Evolutionary conservation across 1,139 yeast species (phyloP).

Genomic region (Torulaspora globosa): DNA sequence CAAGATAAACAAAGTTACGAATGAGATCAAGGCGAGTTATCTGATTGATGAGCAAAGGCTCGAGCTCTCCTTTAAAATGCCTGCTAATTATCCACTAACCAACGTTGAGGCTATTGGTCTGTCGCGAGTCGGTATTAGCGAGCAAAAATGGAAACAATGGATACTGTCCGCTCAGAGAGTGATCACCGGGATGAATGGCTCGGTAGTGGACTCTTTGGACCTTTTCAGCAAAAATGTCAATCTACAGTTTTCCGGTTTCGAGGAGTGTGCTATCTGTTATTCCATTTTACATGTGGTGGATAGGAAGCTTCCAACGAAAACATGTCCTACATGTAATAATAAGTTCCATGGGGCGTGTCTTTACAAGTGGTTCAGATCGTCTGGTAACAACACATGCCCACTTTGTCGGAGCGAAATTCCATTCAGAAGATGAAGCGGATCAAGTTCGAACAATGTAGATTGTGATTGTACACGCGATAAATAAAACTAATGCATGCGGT

Average conservation of each 20-base stretch:
- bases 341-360: constrained; percentile 96
- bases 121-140: constrained; percentile 81
- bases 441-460: background rate
- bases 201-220: constrained; percentile 76
- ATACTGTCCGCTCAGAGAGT: constrained; percentile 82
- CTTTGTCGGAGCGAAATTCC: constrained; percentile 79
- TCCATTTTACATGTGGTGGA: constrained; percentile 81
- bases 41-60: constrained; percentile 83
- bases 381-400: constrained; percentile 90
- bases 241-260: constrained; percentile 85
- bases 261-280: constrained; percentile 95
- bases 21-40: constrained; percentile 71
- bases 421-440: constrained; percentile 38
- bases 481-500: background rate
- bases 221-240: constrained; percentile 76
- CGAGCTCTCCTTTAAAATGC: constrained; percentile 73
- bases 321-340: constrained; percentile 85
- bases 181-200: constrained; percentile 66
- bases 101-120: constrained; percentile 75
- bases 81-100: constrained; percentile 67
- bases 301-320: constrained; percentile 82
- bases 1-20: constrained; percentile 55
- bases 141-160: constrained; percentile 95
- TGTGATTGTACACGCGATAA: background rate
- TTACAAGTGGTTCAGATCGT: constrained; percentile 95